Conservation (phyloP, 768 basidiomycete genomes). For the Pholiota conissans region DNA sequence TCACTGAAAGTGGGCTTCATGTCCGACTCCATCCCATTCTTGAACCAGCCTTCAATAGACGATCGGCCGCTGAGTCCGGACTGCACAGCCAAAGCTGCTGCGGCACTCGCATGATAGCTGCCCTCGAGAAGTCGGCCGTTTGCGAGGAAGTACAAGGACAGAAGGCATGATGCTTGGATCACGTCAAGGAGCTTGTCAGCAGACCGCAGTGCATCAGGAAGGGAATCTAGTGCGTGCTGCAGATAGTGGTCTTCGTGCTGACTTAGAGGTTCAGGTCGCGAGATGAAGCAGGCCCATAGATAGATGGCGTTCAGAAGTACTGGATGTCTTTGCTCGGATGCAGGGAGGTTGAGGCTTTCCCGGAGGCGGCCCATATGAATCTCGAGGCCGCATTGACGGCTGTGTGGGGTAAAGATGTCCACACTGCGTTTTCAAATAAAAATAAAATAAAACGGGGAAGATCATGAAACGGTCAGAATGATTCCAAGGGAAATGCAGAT, state of each 20-base stretch:
- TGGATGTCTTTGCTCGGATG: constrained; percentile 68
- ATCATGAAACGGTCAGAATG: constrained; percentile 4
- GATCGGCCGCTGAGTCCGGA: constrained; percentile 60
- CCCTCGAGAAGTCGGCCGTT: constrained; percentile 80
- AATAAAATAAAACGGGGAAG: too few species aligned
- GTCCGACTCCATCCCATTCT: constrained; percentile 39
- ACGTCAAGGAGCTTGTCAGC: constrained; percentile 62
- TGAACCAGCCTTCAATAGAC: constrained; percentile 34
- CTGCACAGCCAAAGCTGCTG: constrained; percentile 72
- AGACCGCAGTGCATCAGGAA: constrained; percentile 62
- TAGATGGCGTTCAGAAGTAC: constrained; percentile 79
- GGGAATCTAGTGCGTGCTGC: constrained; percentile 56
- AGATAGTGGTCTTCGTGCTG: constrained; percentile 77
- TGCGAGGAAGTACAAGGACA: constrained; percentile 75
- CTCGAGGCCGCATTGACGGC: constrained; percentile 72
- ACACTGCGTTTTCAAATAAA: constrained; percentile 45
- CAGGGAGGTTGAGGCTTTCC: constrained; percentile 55
- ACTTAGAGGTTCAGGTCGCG: constrained; percentile 66
- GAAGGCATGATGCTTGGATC: constrained; percentile 73
- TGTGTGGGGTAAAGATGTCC: constrained; percentile 75
- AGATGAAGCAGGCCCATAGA: constrained; percentile 82
- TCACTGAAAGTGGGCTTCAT: constrained; percentile 59
- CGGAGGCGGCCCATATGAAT: constrained; percentile 66
- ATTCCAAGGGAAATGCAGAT: neutral
- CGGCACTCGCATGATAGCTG: constrained; percentile 73